Percentiles rank a stretch among this genome's conserved stretches.
Evolutionary conservation across 2,329 filamentous ascomycete species (phyloP).

Genomic region (Acrocalymma vagum): DNA sequence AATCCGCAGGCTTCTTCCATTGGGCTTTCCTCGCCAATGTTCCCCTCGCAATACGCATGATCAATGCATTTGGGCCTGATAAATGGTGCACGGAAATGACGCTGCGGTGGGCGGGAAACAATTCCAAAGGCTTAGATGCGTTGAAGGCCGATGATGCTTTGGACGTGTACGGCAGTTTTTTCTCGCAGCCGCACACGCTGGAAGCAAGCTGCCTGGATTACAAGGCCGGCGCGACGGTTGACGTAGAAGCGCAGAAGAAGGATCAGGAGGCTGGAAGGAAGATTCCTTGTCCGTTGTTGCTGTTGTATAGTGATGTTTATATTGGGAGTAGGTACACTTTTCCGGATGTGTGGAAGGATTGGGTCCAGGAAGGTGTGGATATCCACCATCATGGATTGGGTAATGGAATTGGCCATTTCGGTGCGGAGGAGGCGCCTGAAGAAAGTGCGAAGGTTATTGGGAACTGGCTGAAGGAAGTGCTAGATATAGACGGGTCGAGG

Average conservation of each 20-base stretch:
- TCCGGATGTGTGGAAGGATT: conserved; percentile 59
- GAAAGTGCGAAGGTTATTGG: conserved; percentile 53
- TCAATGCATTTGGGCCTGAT: conserved; percentile 54
- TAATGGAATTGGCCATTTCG: conserved; percentile 64
- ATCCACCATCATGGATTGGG: conserved; percentile 58
- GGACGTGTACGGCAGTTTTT: conserved; percentile 52
- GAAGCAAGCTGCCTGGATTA: conserved; percentile 66
- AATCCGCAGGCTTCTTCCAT: conserved; percentile 62
- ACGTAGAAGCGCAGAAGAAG: conserved; percentile 59
- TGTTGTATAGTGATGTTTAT: conserved; percentile 61
- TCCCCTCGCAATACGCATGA: conserved; percentile 60
- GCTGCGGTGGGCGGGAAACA: conserved; percentile 47
- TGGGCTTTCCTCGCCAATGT: conserved; percentile 68
- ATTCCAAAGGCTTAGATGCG: conserved; percentile 7
- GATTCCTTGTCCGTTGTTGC: conserved; percentile 57
- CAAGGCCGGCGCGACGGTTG: conserved; percentile 60
- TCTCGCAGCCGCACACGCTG: conserved; percentile 54
- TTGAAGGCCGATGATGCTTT: conserved; percentile 41
- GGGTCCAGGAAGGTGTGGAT: conserved; percentile 54
- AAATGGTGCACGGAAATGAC: conserved; percentile 47
- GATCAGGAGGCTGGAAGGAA: conserved; percentile 55
- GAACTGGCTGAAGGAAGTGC: conserved; percentile 36
- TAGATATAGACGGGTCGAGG: too few species aligned
- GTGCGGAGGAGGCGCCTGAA: conserved; percentile 62
- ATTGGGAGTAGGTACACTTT: conserved; percentile 61